Base-by-base conservation (phyloP, 345 rosid genomes). In the Arabis alpina region DNA sequence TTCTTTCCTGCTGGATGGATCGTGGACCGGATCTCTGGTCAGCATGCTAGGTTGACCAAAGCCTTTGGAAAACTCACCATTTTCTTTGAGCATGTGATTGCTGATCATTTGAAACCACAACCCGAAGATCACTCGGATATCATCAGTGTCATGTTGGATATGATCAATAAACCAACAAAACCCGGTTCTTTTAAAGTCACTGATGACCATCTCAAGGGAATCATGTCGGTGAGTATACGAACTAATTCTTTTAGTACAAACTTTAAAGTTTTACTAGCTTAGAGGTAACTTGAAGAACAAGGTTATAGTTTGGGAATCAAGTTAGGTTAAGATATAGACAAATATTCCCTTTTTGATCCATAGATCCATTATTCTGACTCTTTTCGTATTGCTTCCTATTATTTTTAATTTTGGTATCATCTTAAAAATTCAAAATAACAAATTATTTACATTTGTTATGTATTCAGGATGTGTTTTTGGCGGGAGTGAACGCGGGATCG, bases 401-500 rank as follows among this genome's bases (percentile, higher is more conserved):
- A 36, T 36, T 36, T 7, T 1, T 32, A 6, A 28, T 27, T 12
- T 13, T 11, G 23, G 23, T 27, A 25, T 50, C 52, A 2, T 16
- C 2, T 16, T 48, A 4, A 3, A 48, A 48, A 25, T 7, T 8
- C 59, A 14, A 30, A 54, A 54, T 3, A 11, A 30, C 32, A 19
- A 34, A 6, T 30, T 24, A 11, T 12, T 37, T 19, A 5, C 41
- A 1, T 13, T 27, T 53, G 43, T 28, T 19, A 39, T 53, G 32
- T 43, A 15, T 42, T 11, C 73, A 87, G 85, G 72, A 87, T 60
- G 69, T 83, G 13, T 83, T 85, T 70, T 16, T 84, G 52, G 91
- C 69, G 10, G 91, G 89, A 66, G 53, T 80, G 2, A 85, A 86
- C 61, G 82, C 87, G 0, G 64, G 73, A 42, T 79, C 88, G 10